These are phyloP conservation scores for Tolypocladium cylindrosporum DNA, from an alignment of 2,329 filamentous ascomycete species.

Conservation along the genomic window DNA sequence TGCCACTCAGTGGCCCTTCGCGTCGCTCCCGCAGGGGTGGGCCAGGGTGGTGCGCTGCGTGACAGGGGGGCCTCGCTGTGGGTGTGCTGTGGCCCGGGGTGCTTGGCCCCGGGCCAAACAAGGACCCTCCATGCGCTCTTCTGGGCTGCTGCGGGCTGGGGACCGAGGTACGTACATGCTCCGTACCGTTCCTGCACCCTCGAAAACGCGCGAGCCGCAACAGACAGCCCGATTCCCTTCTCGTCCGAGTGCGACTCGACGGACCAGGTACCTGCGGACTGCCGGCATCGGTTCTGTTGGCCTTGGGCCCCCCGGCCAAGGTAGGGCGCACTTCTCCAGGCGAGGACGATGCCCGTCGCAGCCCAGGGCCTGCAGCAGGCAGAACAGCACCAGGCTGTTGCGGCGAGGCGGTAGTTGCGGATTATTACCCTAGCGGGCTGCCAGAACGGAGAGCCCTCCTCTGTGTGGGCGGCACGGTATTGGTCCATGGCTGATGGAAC, in stretches of 20 bases:
- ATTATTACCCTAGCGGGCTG: not conserved
- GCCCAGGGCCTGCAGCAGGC: not conserved
- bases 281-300: no score
- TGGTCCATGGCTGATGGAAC: not conserved
- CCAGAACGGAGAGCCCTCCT: not conserved
- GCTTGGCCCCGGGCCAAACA: not conserved
- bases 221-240: not conserved
- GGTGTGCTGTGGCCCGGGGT: not conserved
- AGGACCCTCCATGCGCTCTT: not conserved
- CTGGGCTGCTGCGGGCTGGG: not conserved
- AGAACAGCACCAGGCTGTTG: not conserved
- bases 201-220: not conserved
- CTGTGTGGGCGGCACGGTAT: not conserved
- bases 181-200: not conserved
- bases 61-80: not conserved
- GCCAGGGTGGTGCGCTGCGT: not conserved
- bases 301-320: not conserved
- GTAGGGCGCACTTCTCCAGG: not conserved
- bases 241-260: not conserved
- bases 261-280: not conserved
- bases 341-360: not conserved
- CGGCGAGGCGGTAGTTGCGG: not conserved
- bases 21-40: conserved; percentile 1
- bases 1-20: not conserved
- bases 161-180: not conserved